Conservation (phyloP, 176 grass and related monocot species). For the Triticum timopheevii region DNA sequence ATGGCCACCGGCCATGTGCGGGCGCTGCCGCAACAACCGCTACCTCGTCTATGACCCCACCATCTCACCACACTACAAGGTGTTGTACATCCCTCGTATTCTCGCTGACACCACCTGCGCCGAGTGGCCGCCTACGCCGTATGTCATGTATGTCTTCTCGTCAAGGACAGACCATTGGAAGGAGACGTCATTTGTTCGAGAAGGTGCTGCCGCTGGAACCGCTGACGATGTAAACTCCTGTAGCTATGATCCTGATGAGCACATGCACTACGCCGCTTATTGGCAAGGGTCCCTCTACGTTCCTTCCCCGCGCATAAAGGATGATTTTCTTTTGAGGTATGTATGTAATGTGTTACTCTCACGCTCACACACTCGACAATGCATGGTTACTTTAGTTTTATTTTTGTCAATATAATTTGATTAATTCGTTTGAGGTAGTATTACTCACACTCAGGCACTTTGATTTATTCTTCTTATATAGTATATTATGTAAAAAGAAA, state of each 20-base stretch:
- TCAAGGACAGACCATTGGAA: not conserved
- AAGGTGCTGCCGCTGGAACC: not conserved
- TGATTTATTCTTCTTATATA: too few species aligned
- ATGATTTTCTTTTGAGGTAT: not conserved
- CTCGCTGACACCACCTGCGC: not conserved
- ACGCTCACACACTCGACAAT: not conserved
- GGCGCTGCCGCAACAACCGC: not conserved
- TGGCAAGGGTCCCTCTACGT: not conserved
- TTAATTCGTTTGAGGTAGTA: too few species aligned
- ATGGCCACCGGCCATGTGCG: not conserved
- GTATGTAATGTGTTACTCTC: not conserved
- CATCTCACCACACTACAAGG: not conserved
- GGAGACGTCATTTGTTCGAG: not conserved
- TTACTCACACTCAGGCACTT: too few species aligned
- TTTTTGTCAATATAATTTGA: not conserved
- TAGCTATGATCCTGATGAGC: not conserved
- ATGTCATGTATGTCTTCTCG: not conserved
- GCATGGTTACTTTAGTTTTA: not conserved
- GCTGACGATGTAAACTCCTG: too few species aligned
- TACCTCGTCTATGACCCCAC: not conserved
- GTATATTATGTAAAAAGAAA: too few species aligned
- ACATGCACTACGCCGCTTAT: not conserved
- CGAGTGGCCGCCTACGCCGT: conserved; percentile 1
- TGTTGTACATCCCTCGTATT: not conserved
- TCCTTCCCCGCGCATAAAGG: not conserved